phyloP scores from a whole-genome alignment of 768 basidiomycete genomes.

The Tremella mesenterica region DNA sequence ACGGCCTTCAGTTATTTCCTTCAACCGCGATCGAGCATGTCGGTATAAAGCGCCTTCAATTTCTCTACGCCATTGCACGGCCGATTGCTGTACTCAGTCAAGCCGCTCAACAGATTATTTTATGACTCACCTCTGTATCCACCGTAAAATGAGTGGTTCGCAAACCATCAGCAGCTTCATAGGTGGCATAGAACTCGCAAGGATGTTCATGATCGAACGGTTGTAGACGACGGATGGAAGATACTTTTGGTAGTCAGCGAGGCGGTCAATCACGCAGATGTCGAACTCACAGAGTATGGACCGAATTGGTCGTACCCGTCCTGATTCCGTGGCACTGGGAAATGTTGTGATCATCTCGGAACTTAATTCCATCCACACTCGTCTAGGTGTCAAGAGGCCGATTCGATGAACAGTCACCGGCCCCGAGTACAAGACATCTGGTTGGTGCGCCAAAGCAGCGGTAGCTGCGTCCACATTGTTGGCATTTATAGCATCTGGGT shows the following conservation, averaged over 20 bases:
- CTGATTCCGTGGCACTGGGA: conserved; percentile 53
- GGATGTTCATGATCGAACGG: conserved; percentile 51
- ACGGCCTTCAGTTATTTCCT: neutral
- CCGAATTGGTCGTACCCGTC: conserved; percentile 52
- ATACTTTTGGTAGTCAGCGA: conserved; percentile 46
- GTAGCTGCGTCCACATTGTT: conserved; percentile 19
- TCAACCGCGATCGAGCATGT: conserved; percentile 24
- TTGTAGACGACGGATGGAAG: conserved; percentile 48
- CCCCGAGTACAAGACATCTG: conserved; percentile 50
- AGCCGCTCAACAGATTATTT: conserved; percentile 15
- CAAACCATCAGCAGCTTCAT: conserved; percentile 39
- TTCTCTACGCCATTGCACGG: conserved; percentile 36
- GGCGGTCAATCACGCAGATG: neutral
- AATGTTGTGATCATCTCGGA: conserved; percentile 57
- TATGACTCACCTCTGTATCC: conserved; percentile 53
- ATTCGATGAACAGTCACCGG: conserved; percentile 49
- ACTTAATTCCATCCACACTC: conserved; percentile 58
- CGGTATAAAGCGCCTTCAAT: conserved; percentile 39
- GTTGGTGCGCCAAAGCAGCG: conserved; percentile 40
- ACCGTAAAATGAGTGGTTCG: conserved; percentile 49
- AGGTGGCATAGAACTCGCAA: conserved; percentile 46
- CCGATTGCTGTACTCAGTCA: conserved; percentile 40
- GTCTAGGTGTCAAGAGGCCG: conserved; percentile 41
- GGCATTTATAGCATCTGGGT: conserved; percentile 18
- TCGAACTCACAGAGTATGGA: conserved; percentile 50